Evolutionary conservation across 371 early-diverging fungal species (phyloP).

Genomic region (Scutellospora calospora): DNA sequence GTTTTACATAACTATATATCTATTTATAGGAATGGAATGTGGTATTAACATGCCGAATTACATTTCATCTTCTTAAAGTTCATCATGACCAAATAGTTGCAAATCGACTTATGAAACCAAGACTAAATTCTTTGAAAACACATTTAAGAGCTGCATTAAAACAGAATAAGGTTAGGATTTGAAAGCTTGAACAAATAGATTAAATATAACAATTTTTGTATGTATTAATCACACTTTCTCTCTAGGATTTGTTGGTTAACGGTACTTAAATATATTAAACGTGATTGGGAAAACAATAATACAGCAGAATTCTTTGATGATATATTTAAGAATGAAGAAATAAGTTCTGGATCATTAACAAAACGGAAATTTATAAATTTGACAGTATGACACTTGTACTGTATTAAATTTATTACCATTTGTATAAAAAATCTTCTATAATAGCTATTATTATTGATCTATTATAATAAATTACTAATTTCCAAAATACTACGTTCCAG

Average conservation of each 20-base stretch:
- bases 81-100: conserved; percentile 88
- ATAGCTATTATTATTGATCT: too few species aligned
- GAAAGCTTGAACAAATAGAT: neutral
- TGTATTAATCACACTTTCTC: neutral
- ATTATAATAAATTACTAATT: too few species aligned
- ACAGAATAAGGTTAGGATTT: conserved; percentile 63
- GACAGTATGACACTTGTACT: conserved; percentile 26
- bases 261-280: conserved; percentile 72
- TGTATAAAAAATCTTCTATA: too few species aligned
- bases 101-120: conserved; percentile 77
- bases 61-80: conserved; percentile 80
- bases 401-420: neutral
- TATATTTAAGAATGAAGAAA: conserved; percentile 54
- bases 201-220: neutral
- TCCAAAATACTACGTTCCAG: too few species aligned
- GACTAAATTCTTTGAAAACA: conserved; percentile 77
- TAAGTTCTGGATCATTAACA: conserved; percentile 64
- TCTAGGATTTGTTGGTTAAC: conserved; percentile 75
- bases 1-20: conserved; percentile 39
- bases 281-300: conserved; percentile 76
- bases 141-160: conserved; percentile 70
- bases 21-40: conserved; percentile 76
- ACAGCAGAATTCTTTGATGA: conserved; percentile 81
- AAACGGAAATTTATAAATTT: conserved; percentile 79
- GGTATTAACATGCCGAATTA: conserved; percentile 77